Evolutionary conservation across 2,329 filamentous ascomycete species (phyloP).

Genomic region (Penicillium hordei): DNA sequence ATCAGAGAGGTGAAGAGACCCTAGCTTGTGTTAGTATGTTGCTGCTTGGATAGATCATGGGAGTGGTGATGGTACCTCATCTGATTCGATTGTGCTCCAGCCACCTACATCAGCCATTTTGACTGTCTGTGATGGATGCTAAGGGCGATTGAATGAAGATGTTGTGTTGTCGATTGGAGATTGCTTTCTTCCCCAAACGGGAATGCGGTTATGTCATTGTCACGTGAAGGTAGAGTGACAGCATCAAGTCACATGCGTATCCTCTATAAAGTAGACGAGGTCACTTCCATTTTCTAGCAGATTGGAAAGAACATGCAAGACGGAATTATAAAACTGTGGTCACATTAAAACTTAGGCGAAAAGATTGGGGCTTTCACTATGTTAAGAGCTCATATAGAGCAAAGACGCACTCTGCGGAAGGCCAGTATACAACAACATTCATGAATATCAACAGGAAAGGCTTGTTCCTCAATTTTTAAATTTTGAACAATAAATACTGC

Average conservation of each 20-base stretch:
- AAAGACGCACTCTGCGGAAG: not conserved
- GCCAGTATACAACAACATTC: not conserved
- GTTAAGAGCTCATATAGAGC: not conserved
- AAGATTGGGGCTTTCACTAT: no score
- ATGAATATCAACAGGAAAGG: not conserved
- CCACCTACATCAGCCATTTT: conserved; percentile 62
- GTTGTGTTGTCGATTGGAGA: conserved; percentile 1
- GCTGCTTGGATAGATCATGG: not conserved
- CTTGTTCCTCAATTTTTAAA: not conserved
- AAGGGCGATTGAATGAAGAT: not conserved
- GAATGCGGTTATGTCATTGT: conserved; percentile 17
- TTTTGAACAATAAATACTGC: no score
- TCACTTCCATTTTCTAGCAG: not conserved
- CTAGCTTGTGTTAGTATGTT: conserved; percentile 43
- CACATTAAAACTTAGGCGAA: not conserved
- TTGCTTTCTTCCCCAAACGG: conserved; percentile 10
- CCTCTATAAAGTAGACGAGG: not conserved
- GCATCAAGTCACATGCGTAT: not conserved
- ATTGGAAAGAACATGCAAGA: not conserved
- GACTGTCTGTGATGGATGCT: conserved; percentile 43
- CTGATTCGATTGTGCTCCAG: conserved; percentile 97
- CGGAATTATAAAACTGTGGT: not conserved
- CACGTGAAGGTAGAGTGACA: not conserved
- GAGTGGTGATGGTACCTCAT: conserved; percentile 69
- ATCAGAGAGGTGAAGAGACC: conserved; percentile 97